Conservation (phyloP, 371 early-diverging fungal species). For the Mucor irregularis region DNA sequence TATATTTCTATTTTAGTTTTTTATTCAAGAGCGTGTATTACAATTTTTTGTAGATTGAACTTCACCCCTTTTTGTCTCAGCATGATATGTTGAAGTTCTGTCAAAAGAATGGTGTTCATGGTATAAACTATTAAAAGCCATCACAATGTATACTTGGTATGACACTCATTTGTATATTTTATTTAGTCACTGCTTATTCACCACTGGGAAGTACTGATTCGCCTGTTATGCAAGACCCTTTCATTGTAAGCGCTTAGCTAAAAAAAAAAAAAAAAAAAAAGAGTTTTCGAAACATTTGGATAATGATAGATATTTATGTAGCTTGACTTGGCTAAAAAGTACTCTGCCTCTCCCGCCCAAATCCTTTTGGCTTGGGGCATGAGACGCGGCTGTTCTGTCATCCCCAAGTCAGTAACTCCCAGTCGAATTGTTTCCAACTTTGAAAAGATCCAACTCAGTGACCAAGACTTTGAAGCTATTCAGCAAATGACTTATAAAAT, state of each 20-base stretch:
- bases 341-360: conserved; percentile 71
- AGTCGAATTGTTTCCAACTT: conserved; percentile 54
- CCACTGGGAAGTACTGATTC: conserved; percentile 44
- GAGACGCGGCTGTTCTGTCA: conserved; percentile 61
- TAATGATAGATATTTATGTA: conserved; percentile 7
- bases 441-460: conserved; percentile 43
- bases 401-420: conserved; percentile 61
- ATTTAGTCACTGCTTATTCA: conserved; percentile 42
- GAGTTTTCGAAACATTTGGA: conserved; percentile 12
- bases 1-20: background rate
- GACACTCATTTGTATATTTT: background rate
- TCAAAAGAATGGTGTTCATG: conserved; percentile 25
- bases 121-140: conserved; percentile 6
- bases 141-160: too few relatives aligned
- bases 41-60: conserved; percentile 57
- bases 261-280: background rate
- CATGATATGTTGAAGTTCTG: conserved; percentile 69
- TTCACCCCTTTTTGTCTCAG: conserved; percentile 89
- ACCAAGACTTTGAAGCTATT: conserved; percentile 26
- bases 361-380: conserved; percentile 78
- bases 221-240: conserved; percentile 39
- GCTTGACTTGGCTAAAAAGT: conserved; percentile 63
- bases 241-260: conserved; percentile 31
- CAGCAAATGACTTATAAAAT: conserved; percentile 1
- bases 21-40: background rate